Base-by-base conservation (phyloP, 164 flowering plant genomes). In the Berberis thunbergii region DNA sequence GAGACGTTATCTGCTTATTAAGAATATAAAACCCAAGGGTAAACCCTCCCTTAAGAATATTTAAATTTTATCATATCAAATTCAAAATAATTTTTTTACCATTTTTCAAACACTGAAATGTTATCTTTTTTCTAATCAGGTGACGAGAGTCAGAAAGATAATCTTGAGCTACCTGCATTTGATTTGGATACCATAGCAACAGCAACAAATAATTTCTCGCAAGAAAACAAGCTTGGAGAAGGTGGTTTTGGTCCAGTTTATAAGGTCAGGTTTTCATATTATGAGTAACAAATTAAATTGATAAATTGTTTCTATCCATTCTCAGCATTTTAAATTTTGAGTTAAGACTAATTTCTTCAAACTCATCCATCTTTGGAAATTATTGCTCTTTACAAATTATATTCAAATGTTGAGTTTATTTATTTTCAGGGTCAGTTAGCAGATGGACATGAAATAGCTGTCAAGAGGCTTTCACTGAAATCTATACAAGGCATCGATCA, bases 191-290 rank as follows among this genome's bases (percentile, higher is more conserved):
- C 49, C 42, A 40, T 76, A 53, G 54, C 59, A 39, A 40, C 54
- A 3, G 74, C 72, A 2, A 77, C 78, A 0, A 50, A 72, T 44
- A 66, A 74, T 41, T 77, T 77, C 58, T 60, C 70, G 10, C 49
- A 43, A 1, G 11, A 42, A 26, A 74, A 74, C 41, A 67, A 72
- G 65, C 65, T 77, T 54, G 80, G 80, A 54, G 64, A 70, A 64
- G 80, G 78, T 7, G 78, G 80, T 4, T 77, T 77, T 65, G 80
- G 80, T 40, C 72, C 72, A 45, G 88, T 84, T 60, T 80, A 76
- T 64, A 79, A 76, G 81, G 88, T 84, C 49, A 49, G 13, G 8
- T 6, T 52, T 26, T 26, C 26, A 26, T 26, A 26, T 26, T 26
- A 26, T 26, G 26, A 26, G 26, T 26, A 26, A 26, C 26, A 26